Evolutionary conservation across 768 basidiomycete species (phyloP).

Genomic region (Boletus insuetus): DNA sequence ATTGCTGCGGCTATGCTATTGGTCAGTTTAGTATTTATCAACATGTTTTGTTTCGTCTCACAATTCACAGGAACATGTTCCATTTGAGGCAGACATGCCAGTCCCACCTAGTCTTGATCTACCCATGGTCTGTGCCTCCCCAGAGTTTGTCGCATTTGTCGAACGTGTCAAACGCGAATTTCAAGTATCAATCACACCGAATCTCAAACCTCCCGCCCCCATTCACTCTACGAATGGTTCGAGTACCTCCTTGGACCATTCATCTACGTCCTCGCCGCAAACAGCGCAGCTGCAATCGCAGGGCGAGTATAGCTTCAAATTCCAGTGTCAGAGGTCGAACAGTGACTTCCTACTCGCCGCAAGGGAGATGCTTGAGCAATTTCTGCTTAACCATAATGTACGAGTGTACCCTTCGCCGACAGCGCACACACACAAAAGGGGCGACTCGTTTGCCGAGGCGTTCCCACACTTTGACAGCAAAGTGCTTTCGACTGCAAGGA

Average conservation of each 20-base stretch:
- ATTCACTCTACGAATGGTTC: constrained; percentile 44
- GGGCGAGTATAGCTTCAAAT: constrained; percentile 88
- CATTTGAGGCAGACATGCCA: constrained; percentile 93
- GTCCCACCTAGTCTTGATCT: constrained; percentile 84
- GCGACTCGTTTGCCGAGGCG: constrained; percentile 92
- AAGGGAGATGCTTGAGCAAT: constrained; percentile 91
- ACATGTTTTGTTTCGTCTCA: not conserved
- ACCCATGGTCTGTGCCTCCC: constrained; percentile 64
- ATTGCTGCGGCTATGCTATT: constrained; percentile 95
- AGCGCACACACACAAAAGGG: constrained; percentile 77
- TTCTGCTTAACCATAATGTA: constrained; percentile 78
- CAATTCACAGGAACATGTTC: constrained; percentile 80
- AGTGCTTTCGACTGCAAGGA: constrained; percentile 75
- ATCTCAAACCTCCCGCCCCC: constrained; percentile 51
- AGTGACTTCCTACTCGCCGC: constrained; percentile 90
- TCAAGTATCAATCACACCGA: constrained; percentile 86
- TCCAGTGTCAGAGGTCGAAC: constrained; percentile 92
- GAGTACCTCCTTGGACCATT: constrained; percentile 50
- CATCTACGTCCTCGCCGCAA: constrained; percentile 22
- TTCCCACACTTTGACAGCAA: constrained; percentile 98
- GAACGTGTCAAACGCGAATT: constrained; percentile 93
- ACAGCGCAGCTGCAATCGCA: constrained; percentile 18
- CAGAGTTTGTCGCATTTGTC: constrained; percentile 83
- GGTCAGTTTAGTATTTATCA: constrained; percentile 42
- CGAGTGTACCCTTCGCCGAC: constrained; percentile 78